Conservation (phyloP, 371 early-diverging fungal genomes). For the Syncephalis plumigaleata region DNA sequence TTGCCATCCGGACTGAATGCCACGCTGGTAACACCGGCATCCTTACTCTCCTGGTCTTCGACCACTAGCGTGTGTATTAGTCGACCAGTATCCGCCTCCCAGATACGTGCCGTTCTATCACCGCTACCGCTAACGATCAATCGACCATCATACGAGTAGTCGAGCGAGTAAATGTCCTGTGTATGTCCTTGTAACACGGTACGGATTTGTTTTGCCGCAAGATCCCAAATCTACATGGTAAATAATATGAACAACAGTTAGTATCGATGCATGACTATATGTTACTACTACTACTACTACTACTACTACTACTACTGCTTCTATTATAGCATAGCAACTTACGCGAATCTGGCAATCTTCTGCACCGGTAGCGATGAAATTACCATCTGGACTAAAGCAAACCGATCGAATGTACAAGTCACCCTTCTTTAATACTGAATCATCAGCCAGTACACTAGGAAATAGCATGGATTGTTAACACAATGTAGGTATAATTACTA, state of each 20-base stretch:
- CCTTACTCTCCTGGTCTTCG: slow-evolving; percentile 66
- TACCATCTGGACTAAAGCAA: slow-evolving; percentile 90
- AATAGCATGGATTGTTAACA: not conserved
- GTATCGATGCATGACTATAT: not conserved
- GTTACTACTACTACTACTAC: not conserved
- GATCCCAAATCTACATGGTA: slow-evolving; percentile 61
- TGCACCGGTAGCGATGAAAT: slow-evolving; percentile 87
- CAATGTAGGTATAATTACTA: too few species aligned
- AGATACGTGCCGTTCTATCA: slow-evolving; percentile 79
- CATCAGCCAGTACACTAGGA: slow-evolving; percentile 56
- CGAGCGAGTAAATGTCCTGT: slow-evolving; percentile 93
- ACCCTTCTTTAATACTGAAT: slow-evolving; percentile 44
- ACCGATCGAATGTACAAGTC: slow-evolving; percentile 93
- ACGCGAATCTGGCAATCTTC: slow-evolving; percentile 91
- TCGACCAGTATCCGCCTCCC: slow-evolving; percentile 65
- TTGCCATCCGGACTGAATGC: slow-evolving; percentile 75
- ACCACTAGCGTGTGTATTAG: slow-evolving; percentile 55
- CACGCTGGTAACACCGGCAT: slow-evolving; percentile 89
- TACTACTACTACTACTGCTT: not conserved
- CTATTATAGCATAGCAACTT: slow-evolving; percentile 5
- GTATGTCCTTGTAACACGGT: slow-evolving; percentile 74
- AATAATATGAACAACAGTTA: not conserved
- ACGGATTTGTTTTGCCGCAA: slow-evolving; percentile 43
- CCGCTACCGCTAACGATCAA: slow-evolving; percentile 89
- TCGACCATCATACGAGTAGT: slow-evolving; percentile 86